Percentiles rank a stretch among this genome's conserved stretches.
Conservation (phyloP, 306 rosid genomes). For the Quercus wislizeni region DNA sequence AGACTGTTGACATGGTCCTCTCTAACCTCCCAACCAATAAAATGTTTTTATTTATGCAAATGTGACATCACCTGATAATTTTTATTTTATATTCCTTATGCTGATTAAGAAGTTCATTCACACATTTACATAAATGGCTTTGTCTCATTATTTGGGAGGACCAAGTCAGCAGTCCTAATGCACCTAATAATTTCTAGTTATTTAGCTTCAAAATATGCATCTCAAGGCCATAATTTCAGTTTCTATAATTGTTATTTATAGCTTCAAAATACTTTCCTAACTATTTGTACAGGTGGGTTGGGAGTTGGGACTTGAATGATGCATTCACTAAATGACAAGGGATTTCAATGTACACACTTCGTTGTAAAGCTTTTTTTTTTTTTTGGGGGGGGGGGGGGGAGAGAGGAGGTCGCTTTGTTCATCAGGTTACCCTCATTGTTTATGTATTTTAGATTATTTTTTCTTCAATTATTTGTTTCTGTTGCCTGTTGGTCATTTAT, state of each 20-base stretch:
- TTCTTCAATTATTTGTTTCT: conserved; percentile 10
- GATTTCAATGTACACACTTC: conserved; percentile 53
- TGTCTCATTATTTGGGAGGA: too few relatives aligned
- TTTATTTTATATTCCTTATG: too few relatives aligned
- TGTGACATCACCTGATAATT: too few relatives aligned
- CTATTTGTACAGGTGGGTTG: conserved; percentile 51
- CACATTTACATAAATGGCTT: too few relatives aligned
- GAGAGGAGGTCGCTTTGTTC: background rate
- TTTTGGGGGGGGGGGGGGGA: too few relatives aligned
- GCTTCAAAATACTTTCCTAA: too few relatives aligned
- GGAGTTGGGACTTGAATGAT: conserved; percentile 60
- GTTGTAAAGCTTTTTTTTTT: conserved; percentile 70
- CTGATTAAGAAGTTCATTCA: too few relatives aligned
- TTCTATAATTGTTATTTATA: too few relatives aligned
- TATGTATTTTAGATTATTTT: background rate
- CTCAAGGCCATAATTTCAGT: too few relatives aligned
- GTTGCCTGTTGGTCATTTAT: conserved; percentile 7
- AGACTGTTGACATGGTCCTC: fast-evolving
- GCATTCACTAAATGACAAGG: conserved; percentile 70
- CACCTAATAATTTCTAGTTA: background rate
- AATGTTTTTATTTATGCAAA: too few relatives aligned
- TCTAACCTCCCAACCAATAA: too few relatives aligned
- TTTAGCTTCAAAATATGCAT: background rate
- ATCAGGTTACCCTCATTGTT: background rate
- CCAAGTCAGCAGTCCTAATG: too few relatives aligned